Base-by-base conservation (phyloP, 176 grass and related monocot genomes). In the Musa schizocarpa region DNA sequence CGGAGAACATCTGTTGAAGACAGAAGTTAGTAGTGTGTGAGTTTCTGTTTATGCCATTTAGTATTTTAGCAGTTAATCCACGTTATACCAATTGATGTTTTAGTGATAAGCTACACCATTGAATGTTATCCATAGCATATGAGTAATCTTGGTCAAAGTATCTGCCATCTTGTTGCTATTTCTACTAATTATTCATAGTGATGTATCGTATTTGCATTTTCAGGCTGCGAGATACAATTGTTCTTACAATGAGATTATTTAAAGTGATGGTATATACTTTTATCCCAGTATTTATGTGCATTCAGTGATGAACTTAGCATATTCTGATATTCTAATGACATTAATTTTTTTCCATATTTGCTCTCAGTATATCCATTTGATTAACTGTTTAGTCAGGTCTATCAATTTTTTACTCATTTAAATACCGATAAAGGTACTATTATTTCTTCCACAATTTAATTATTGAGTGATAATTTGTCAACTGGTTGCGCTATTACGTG, bases 161-260 rank as follows among this genome's bases (percentile, higher is more conserved):
- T 43, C 4, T 43, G 34, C 4, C 34, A 43, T 43, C 34, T 43
- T 43, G 34, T 50, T n/a, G 6, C 43, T 69, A 65, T 65, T 69
- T 10, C 34, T 50, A 9, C 8, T 50, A 69, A 69, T 11, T 2
- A 50, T 29, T 25, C 10, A 49, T 52, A 25, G 53, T 51, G 24
- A 20, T 29, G 8, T 19, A 9, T 73, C 25, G 24, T 63, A 14
- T 26, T 82, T 13, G 64, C 68, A 63, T 76, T 74, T 77, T 58
- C 88, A 99, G 95, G 74, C 53, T 25, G 9, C 86, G 95, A 81
- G 95, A 99, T 74, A 89, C 76, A 13, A 91, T 99, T 83, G 90
- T 99, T 75, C 88, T 99, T 22, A 88, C 89, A 27, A 77, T 99
- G 75, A 90, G 88, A 82, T 70, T 91, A 73, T 99, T 94, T 77